Base-by-base conservation (phyloP, 2,329 filamentous ascomycete species). In the Catunica adiposa region DNA sequence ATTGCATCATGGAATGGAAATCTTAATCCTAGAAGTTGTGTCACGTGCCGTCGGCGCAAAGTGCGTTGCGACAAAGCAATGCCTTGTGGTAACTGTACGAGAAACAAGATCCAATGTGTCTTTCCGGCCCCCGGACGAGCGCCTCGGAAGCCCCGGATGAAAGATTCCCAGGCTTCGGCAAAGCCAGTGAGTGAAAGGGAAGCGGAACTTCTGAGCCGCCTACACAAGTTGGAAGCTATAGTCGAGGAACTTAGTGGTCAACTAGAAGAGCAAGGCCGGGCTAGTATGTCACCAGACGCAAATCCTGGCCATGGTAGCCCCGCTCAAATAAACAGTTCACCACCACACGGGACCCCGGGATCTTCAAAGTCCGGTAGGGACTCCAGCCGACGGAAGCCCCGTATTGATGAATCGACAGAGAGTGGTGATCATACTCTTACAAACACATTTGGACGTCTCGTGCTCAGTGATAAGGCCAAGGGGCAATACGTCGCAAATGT, bases 61-160 rank as follows among this genome's bases (percentile, higher is more conserved):
- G 84, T 89, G 55, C 83, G 83, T 63, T 89, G 84, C 72, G 83
- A 89, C 70, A 88, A 88, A 70, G 75, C 78, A 62, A 79, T 86
- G 71, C 82, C 84, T 15, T 89, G 84, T 66, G 79, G 79, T 62
- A 88, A 89, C 66, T 89, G 84, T 66, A 77, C 77, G 44, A 78
- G 82, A 60, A 82, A 82, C 42, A 71, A 81, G 62, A 84, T 84
- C 57, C 77, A 83, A 61, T 89, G 84, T 66, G 70, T 86, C 51
- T 89, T 86, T 64, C 84, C 84, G 1, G 81, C 83, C 1, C 84
- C 84, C 0, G 84, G 84, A 8, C 76, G 84, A 56, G 83, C 84
- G 4, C 84, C 83, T 8, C 74, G 84, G 44, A 81, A 84, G 61
- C 75, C 77, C 59, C 75, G 82, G 17, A 71, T 75, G 29, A 84